Conservation (phyloP, 1,139 yeast genomes). For the Yamadazyma oceani region DNA sequence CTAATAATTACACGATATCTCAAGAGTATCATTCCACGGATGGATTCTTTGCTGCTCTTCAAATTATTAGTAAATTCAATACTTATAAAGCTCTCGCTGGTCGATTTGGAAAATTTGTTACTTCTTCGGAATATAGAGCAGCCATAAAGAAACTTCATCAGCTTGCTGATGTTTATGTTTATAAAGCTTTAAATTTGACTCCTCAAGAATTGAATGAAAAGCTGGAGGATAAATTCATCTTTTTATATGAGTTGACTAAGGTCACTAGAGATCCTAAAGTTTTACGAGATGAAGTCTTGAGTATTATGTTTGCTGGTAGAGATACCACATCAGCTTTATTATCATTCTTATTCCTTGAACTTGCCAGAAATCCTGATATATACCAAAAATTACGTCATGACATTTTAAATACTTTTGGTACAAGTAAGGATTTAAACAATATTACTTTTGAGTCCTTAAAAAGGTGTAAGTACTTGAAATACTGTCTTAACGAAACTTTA, state of each 20-base stretch:
- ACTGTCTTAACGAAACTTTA: conserved; percentile 47
- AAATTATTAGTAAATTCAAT: conserved; percentile 29
- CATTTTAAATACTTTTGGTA: conserved; percentile 28
- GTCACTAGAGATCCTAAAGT: conserved; percentile 41
- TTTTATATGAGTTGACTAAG: conserved; percentile 44
- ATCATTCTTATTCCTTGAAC: conserved; percentile 40
- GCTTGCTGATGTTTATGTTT: conserved; percentile 24
- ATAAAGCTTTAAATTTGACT: conserved; percentile 22
- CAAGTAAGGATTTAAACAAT: conserved; percentile 12
- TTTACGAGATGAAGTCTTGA: conserved; percentile 46
- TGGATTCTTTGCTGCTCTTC: conserved; percentile 33
- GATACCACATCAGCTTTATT: conserved; percentile 52
- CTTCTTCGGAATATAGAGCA: conserved; percentile 26
- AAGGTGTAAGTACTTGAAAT: conserved; percentile 45
- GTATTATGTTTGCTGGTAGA: conserved; percentile 50
- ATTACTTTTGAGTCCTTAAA: conserved; percentile 46
- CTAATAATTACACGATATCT: conserved; percentile 16
- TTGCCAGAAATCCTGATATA: conserved; percentile 38
- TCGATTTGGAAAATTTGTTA: conserved; percentile 26
- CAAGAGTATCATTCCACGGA: background rate
- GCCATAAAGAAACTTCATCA: conserved; percentile 23
- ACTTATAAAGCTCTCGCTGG: conserved; percentile 31
- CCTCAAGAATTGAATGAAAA: conserved; percentile 26
- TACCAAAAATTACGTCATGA: conserved; percentile 32
- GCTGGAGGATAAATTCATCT: conserved; percentile 37